Conservation (phyloP, 1,284 basidiomycete species). For the Tilletiaria anomala region DNA sequence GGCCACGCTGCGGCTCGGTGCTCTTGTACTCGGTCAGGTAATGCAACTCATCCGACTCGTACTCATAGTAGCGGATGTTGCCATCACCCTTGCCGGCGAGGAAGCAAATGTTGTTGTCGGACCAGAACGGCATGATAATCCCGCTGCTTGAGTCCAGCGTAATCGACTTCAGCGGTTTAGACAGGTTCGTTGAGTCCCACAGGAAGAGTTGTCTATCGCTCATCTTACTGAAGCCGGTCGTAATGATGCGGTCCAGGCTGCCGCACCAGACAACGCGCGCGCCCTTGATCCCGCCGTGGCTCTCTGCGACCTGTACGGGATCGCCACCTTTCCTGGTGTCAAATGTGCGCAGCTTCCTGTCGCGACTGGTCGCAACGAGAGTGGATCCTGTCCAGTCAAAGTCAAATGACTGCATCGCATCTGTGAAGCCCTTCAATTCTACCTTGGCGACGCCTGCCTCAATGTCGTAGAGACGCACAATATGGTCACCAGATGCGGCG, state of each 20-base stretch:
- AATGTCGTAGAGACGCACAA: conserved; percentile 75
- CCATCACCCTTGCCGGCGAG: conserved; percentile 52
- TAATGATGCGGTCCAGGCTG: conserved; percentile 68
- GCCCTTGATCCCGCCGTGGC: conserved; percentile 86
- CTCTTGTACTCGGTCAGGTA: conserved; percentile 65
- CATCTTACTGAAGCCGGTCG: conserved; percentile 85
- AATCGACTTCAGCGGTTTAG: conserved; percentile 15
- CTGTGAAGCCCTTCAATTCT: conserved; percentile 61
- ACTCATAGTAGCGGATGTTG: conserved; percentile 57
- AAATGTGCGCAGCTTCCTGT: conserved; percentile 80
- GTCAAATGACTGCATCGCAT: conserved; percentile 71
- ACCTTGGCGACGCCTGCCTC: conserved; percentile 42
- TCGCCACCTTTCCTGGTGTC: conserved; percentile 68
- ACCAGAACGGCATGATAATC: conserved; percentile 94
- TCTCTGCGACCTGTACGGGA: conserved; percentile 65
- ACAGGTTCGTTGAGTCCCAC: conserved; percentile 29
- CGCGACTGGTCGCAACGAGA: conserved; percentile 56
- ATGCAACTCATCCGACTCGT: conserved; percentile 64
- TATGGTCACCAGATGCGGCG: conserved; percentile 72
- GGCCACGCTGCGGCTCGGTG: conserved; percentile 79
- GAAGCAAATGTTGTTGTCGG: conserved; percentile 65
- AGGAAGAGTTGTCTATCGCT: conserved; percentile 75
- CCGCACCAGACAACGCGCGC: conserved; percentile 84
- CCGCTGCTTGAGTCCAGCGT: conserved; percentile 48
- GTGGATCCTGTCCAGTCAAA: conserved; percentile 72